These are phyloP conservation scores for Zygosaccharomyces sapae DNA, from an alignment of 1,139 yeast genomes.

Conservation along the genomic window DNA sequence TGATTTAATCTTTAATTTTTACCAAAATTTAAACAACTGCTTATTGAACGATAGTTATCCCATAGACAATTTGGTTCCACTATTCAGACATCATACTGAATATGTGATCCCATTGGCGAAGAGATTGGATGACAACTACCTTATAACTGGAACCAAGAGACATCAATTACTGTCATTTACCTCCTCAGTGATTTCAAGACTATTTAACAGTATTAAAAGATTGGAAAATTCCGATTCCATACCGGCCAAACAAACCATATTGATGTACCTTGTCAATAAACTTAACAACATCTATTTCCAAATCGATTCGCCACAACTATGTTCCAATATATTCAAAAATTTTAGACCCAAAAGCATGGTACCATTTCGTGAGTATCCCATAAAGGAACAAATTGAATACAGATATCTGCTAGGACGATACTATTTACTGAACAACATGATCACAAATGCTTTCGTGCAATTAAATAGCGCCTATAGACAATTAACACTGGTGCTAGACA, in stretches of 20 bases:
- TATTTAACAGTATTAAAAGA: constrained; percentile 34
- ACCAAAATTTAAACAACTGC: constrained; percentile 32
- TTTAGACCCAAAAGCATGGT: constrained; percentile 34
- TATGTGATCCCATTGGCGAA: constrained; percentile 28
- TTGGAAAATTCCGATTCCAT: constrained; percentile 5
- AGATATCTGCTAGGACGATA: constrained; percentile 34
- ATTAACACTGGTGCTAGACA: constrained; percentile 14
- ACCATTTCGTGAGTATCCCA: constrained; percentile 28
- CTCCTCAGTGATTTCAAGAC: constrained; percentile 32
- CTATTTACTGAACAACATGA: constrained; percentile 30
- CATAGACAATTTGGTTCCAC: constrained; percentile 25
- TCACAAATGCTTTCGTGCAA: constrained; percentile 34
- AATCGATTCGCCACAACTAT: constrained; percentile 34
- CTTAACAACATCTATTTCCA: constrained; percentile 34
- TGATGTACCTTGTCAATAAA: constrained; percentile 32
- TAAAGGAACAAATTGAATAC: constrained; percentile 32
- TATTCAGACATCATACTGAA: constrained; percentile 28
- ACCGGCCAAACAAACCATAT: constrained; percentile 30
- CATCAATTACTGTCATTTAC: constrained; percentile 31
- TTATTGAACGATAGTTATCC: constrained; percentile 32
- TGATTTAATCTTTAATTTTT: constrained; percentile 31
- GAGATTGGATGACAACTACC: constrained; percentile 25
- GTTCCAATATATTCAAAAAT: constrained; percentile 36
- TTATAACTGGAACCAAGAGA: constrained; percentile 21
- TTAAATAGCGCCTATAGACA: constrained; percentile 26